phyloP scores from a whole-genome alignment of 106 monocot genomes.

The Ottelia alismoides region DNA sequence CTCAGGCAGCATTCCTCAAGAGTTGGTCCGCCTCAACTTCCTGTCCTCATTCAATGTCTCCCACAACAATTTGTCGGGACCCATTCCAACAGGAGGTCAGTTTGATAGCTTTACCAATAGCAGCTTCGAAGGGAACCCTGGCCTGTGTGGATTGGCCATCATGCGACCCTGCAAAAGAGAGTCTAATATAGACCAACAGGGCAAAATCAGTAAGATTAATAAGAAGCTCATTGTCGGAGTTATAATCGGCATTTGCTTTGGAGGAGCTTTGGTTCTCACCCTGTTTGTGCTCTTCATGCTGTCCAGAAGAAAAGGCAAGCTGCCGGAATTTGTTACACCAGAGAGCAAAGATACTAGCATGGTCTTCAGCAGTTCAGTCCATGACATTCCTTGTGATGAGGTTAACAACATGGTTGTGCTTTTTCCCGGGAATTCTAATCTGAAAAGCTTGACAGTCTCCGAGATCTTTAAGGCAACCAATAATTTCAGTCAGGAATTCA shows the following conservation, averaged over 20 bases:
- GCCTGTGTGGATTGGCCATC: slow-evolving; percentile 30
- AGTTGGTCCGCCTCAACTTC: slow-evolving; percentile 14
- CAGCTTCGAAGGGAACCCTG: slow-evolving; percentile 61
- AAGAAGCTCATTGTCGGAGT: slow-evolving; percentile 17
- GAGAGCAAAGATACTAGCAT: background rate
- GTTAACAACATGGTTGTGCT: slow-evolving; percentile 16
- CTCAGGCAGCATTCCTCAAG: slow-evolving; percentile 20
- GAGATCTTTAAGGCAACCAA: slow-evolving; percentile 45
- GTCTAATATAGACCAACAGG: background rate
- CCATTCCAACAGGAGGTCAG: slow-evolving; percentile 27
- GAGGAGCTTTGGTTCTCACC: slow-evolving; percentile 8
- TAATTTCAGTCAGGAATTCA: slow-evolving; percentile 35
- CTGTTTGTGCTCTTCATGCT: background rate
- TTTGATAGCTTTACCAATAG: slow-evolving; percentile 51
- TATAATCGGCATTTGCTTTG: slow-evolving; percentile 29
- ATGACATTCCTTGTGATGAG: background rate
- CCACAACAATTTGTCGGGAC: slow-evolving; percentile 20
- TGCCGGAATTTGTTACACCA: background rate
- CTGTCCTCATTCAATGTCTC: slow-evolving; percentile 24
- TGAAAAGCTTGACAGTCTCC: slow-evolving; percentile 21
- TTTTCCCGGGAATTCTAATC: slow-evolving; percentile 39
- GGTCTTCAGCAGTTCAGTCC: background rate
- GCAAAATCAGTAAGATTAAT: slow-evolving; percentile 7
- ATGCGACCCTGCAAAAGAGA: slow-evolving; percentile 12
- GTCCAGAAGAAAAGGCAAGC: background rate